phyloP scores from a whole-genome alignment of 2,329 filamentous ascomycete genomes.

The Arthrobotrys megalospora region DNA sequence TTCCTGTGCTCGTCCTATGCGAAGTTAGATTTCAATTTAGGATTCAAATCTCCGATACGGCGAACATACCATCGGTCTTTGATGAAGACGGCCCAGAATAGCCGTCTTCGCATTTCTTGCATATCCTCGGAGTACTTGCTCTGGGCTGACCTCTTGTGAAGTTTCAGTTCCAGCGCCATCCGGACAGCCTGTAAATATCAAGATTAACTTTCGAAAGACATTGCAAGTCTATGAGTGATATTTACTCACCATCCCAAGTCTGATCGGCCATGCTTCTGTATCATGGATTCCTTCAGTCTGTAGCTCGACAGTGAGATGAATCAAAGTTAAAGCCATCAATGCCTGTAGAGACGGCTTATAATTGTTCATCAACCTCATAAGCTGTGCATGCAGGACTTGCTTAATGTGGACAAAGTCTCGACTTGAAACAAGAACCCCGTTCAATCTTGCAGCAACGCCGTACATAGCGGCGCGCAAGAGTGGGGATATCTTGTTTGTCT shows the following conservation, averaged over 20 bases:
- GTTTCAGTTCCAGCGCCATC: constrained; percentile 62
- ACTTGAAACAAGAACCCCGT: constrained; percentile 62
- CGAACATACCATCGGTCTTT: constrained; percentile 62
- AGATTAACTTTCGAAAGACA: constrained; percentile 22
- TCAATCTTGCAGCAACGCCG: constrained; percentile 62
- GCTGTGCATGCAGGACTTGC: constrained; percentile 62
- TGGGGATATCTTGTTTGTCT: constrained; percentile 60
- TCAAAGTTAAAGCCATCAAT: constrained; percentile 62
- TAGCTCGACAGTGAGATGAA: constrained; percentile 63
- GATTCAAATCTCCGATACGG: constrained; percentile 5
- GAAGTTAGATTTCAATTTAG: constrained; percentile 2
- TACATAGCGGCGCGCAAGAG: constrained; percentile 63
- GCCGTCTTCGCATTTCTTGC: constrained; percentile 62
- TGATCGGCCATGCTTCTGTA: constrained; percentile 63
- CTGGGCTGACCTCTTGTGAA: constrained; percentile 60
- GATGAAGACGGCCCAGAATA: constrained; percentile 63
- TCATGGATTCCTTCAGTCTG: constrained; percentile 63
- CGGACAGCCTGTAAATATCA: constrained; percentile 56
- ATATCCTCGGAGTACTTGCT: constrained; percentile 50
- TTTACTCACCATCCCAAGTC: constrained; percentile 61
- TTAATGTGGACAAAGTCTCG: constrained; percentile 64
- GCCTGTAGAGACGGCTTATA: constrained; percentile 63
- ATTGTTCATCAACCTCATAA: constrained; percentile 62
- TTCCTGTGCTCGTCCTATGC: constrained; percentile 62
- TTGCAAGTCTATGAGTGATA: constrained; percentile 14